Percentiles rank a stretch among this genome's conserved stretches.
Evolutionary conservation across 164 flowering plant genomes (phyloP).

Genomic region (Taxillus chinensis): DNA sequence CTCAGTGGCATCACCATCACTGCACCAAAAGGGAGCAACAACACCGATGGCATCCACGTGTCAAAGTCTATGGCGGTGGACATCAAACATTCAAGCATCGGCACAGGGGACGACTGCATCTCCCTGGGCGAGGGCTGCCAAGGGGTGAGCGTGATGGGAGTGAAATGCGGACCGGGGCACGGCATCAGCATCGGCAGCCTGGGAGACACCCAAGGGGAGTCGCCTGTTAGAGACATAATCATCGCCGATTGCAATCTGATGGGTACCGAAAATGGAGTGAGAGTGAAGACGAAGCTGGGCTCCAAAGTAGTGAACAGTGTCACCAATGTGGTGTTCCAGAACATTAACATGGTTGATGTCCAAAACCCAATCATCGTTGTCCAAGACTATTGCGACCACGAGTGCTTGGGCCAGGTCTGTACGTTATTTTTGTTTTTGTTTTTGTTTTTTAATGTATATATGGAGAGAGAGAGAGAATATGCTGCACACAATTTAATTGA

Average conservation of each 20-base stretch:
- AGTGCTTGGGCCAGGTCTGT: not conserved
- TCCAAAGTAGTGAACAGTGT: not conserved
- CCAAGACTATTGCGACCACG: not conserved
- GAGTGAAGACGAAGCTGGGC: not conserved
- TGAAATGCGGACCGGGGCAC: constrained; percentile 1
- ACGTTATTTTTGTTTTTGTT: not conserved
- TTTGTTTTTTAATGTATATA: too few species aligned
- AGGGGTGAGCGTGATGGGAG: not conserved
- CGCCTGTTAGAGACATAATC: not conserved
- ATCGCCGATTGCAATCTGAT: not conserved
- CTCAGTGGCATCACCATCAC: constrained; percentile 5
- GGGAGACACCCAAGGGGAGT: not conserved
- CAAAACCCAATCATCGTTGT: not conserved
- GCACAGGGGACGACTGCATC: constrained; percentile 3
- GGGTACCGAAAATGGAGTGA: not conserved
- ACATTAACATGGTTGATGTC: not conserved
- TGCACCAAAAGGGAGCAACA: constrained; percentile 15
- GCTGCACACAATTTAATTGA: too few species aligned
- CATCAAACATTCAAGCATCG: not conserved
- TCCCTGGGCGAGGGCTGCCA: constrained; percentile 1
- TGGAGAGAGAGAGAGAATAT: too few species aligned
- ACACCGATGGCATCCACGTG: constrained; percentile 7
- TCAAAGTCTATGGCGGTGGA: not conserved
- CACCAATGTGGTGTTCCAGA: not conserved
- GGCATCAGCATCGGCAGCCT: not conserved